Evolutionary conservation across 257 asterid genomes (phyloP), one percentile per base, ranked within the genome.

Genomic region (Asclepias syriaca): DNA sequence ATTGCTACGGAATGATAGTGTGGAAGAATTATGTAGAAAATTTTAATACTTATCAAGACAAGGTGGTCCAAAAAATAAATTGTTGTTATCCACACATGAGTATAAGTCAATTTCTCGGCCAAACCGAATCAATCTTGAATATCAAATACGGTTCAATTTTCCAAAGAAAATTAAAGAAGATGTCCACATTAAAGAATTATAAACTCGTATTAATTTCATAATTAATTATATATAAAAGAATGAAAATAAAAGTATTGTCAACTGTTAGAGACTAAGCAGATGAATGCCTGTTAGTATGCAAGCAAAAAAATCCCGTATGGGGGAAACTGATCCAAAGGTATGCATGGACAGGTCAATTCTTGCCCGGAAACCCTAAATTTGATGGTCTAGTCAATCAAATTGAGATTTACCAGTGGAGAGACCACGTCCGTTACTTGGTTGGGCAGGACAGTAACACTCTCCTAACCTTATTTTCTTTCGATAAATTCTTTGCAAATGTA

Each of bases 331-430:
- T 34, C 8, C 24, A 54, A 54, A 8, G 15, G 10, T 21, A 3
- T 56, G 61, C 61, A 21, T 21, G 15, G 29, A 50, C 40, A 37
- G 29, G 83, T 75, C 79, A 66, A 66, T 75, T 79, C 83, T 71
- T 75, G 77, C 68, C 69, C 72, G 39, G n/a, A 69, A 27, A 37
- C 15, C 49, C 68, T 7, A 8, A 63, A 37, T 72, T n/a, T 46
- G 6, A 37, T 19, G 34, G 72, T 72, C 74, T 21, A 63, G 27
- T 79, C 83, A 72, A 64, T 75, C 78, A 61, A 72, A 50, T 34
- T 4, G 37, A 19, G 65, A 21, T 24, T 51, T 53, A 37, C 72
- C 55, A 54, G 32, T 46, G 68, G 58, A 22, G 72, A 75, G 74
- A 79, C 74, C 79, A 58, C 46, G 51, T 63, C 65, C 46, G 34